Base-by-base conservation (phyloP, 306 rosid genomes). In the Lathyrus aphaca region DNA sequence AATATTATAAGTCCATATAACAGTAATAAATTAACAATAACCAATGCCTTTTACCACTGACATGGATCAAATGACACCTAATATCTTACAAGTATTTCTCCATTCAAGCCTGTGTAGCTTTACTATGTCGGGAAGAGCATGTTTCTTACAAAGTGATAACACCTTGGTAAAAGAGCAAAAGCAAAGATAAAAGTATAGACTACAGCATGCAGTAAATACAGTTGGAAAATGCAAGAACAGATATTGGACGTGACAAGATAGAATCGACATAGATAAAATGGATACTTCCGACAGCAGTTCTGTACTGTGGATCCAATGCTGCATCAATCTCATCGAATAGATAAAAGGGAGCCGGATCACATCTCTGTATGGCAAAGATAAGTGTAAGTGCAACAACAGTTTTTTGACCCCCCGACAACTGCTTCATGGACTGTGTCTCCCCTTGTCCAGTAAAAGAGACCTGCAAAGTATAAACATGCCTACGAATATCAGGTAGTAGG, bases 201-300 rank as follows among this genome's bases (percentile, higher is more conserved):
- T 55, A 23, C 72, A 59, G 29, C 16, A 23, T 29, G 71, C 71
- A 65, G 49, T 46, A 64, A 16, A 45, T 35, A 46, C 8, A 44
- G 13, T 73, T 29, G 19, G 49, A 77, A 39, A 27, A 56, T 55
- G 32, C 35, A 54, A 39, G 66, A 71, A 44, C 64, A 67, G 55
- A 69, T 21, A 72, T 38, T 50, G 29, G 76, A 73, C 57, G 39
- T 14, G 58, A 68, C 5, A 23, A 21, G 66, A 51, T 13, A 53
- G 14, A 21, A 74, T 72, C 38, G 21, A 51, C 19, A 5, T 45
- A 19, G 2, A 42, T 58, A 76, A 76, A 73, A 78, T 63, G 97
- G 99, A 90, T 94, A 91, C 99, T 88, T 72, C 99, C 99, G 38
- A 94, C 99, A 19, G 99, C 97, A 19, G 97, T 91, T 79, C 99